These are phyloP conservation scores for Pleurotus djamor DNA, from an alignment of 768 basidiomycete species.

Conservation along the genomic window DNA sequence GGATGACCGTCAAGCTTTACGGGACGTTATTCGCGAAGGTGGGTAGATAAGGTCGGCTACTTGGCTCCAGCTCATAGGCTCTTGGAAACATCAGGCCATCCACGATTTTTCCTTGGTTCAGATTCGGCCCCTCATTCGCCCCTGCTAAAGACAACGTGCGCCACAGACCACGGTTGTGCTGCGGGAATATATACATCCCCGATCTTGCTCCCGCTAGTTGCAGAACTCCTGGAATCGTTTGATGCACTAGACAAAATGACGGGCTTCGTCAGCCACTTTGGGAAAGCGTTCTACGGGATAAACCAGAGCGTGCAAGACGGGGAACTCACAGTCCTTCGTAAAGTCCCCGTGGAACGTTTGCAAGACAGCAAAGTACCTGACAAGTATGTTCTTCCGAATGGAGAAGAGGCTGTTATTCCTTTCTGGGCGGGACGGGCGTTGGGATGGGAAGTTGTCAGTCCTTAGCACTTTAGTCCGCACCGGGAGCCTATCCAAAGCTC, in stretches of 20 bases:
- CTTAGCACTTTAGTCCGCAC: neutral
- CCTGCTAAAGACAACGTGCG: slow-evolving; percentile 63
- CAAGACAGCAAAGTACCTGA: slow-evolving; percentile 39
- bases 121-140: slow-evolving; percentile 94
- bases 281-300: slow-evolving; percentile 74
- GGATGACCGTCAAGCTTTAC: slow-evolving; percentile 82
- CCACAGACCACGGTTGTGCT: slow-evolving; percentile 75
- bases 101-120: slow-evolving; percentile 95
- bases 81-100: slow-evolving; percentile 56
- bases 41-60: slow-evolving; percentile 5
- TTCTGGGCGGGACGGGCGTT: slow-evolving; percentile 88
- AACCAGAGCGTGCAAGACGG: slow-evolving; percentile 17
- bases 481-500: too few species aligned
- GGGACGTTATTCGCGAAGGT: slow-evolving; percentile 77
- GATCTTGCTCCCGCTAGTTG: slow-evolving; percentile 86
- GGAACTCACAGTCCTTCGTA: slow-evolving; percentile 34
- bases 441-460: slow-evolving; percentile 58
- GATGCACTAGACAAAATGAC: slow-evolving; percentile 81
- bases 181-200: slow-evolving; percentile 97
- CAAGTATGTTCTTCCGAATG: slow-evolving; percentile 35
- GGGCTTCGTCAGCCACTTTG: slow-evolving; percentile 76
- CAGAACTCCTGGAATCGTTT: slow-evolving; percentile 85
- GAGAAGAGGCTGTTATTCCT: slow-evolving; percentile 62
- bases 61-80: neutral
- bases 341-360: slow-evolving; percentile 24